Percentiles rank a stretch among this genome's conserved stretches.
These are phyloP conservation scores for Trichosporon faecale DNA, from an alignment of 1,284 basidiomycete genomes.

Conservation along the genomic window DNA sequence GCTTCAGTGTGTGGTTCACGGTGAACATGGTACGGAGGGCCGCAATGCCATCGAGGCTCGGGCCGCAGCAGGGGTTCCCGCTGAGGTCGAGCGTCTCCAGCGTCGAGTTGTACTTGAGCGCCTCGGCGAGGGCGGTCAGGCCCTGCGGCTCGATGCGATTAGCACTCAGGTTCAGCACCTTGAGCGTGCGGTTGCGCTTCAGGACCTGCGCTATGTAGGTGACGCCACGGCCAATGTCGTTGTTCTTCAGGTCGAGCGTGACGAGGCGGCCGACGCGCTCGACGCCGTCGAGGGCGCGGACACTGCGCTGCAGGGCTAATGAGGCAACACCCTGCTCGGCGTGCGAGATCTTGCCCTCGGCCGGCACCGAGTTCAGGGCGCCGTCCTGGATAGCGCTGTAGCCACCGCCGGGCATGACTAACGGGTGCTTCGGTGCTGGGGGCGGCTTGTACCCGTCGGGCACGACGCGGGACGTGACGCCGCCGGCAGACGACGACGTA, in stretches of 20 bases:
- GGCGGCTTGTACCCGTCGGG: conserved; percentile 46
- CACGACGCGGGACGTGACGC: conserved; percentile 68
- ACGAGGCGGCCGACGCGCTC: conserved; percentile 78
- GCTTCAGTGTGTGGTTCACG: conserved; percentile 84
- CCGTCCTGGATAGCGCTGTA: conserved; percentile 39
- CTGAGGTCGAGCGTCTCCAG: conserved; percentile 91
- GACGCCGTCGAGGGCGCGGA: conserved; percentile 73
- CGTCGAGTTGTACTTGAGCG: conserved; percentile 92
- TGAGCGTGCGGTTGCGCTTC: conserved; percentile 91
- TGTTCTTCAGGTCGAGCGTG: conserved; percentile 86
- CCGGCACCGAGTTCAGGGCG: conserved; percentile 23
- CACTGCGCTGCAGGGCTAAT: conserved; percentile 60
- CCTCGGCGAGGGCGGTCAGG: conserved; percentile 78
- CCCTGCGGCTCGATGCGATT: conserved; percentile 85
- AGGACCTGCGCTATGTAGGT: conserved; percentile 89
- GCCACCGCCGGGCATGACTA: conserved; percentile 38
- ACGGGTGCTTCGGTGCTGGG: conserved; percentile 36
- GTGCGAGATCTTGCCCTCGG: conserved; percentile 33
- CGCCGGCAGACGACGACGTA: conserved; percentile 69
- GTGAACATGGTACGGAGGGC: conserved; percentile 88
- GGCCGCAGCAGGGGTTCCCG: conserved; percentile 88
- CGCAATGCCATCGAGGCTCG: conserved; percentile 79
- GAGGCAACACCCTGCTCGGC: conserved; percentile 39
- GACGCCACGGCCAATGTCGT: conserved; percentile 84
- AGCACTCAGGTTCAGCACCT: conserved; percentile 88